Evolutionary conservation across 768 basidiomycete species (phyloP), one percentile per base, ranked within the genome.

Genomic region (Lactifluus piperatus): DNA sequence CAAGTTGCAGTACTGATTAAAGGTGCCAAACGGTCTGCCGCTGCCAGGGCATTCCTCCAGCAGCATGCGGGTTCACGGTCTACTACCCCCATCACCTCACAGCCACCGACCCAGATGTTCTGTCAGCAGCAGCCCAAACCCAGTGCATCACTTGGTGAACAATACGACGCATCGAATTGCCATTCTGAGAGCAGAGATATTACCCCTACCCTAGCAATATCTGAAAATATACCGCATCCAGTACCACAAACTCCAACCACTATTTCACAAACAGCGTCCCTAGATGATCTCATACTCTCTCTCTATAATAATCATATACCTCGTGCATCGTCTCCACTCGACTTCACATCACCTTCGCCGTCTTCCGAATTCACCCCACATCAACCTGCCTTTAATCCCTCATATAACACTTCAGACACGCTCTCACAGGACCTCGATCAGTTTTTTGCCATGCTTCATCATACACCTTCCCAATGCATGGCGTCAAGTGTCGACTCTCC

Each of bases 1-100:
- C 82, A 90, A 66, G 73, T 90, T 34, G 72, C 84, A 16, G 72
- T 73, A 22, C 71, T 88, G 11, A 78, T 88, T 57, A 83, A 83
- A 65, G 71, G 69, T 51, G 86, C 86, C 5, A 76, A 80, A 16
- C 74, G 74, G 56, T 86, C 81, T 67, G 86, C 85, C 34, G 80
- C 84, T 2, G 72, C 80, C 39, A 81, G 78, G 66, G 79, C 77
- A 11, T 78, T 76, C 62, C 43, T 77, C 27, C 63, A 58, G 43
- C 69, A 71, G 48, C 62, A 71, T 44, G 62, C 64, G 39, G 64
- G 65, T 29, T 50, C 43, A 37, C 18, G 11, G n/a, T 51, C 47
- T 34, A 22, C 53, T 8, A 34, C n/a, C 22, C 27, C 51, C 6
- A 41, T 27, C 36, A 4, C n/a, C n/a, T 26, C 37, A 37, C 34